Conservation (phyloP, 2,329 filamentous ascomycete genomes). For the Mycosphaerella sp. region DNA sequence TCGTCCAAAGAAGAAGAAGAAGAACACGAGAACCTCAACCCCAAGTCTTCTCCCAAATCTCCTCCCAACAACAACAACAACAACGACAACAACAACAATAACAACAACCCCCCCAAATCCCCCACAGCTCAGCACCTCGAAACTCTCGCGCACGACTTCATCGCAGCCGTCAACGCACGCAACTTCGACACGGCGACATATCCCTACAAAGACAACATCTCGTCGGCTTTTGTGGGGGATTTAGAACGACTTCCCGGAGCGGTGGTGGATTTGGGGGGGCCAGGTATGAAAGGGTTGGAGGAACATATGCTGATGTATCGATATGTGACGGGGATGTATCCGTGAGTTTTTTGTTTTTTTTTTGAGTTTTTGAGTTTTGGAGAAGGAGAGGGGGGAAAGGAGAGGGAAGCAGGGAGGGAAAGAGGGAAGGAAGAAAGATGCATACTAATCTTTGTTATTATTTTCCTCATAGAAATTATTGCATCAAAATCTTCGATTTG, state of each 20-base stretch:
- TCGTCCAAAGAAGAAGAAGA: no score
- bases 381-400: background rate
- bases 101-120: background rate
- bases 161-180: conserved; percentile 10
- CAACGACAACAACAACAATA: no score
- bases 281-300: conserved; percentile 1
- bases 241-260: conserved; percentile 4
- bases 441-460: no score
- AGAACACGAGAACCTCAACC: no score
- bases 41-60: no score
- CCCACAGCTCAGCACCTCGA: background rate
- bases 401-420: no score
- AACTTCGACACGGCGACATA: conserved; percentile 8
- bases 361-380: no score
- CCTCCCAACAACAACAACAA: no score
- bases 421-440: no score
- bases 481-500: conserved; percentile 6
- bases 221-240: conserved; percentile 1
- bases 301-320: conserved; percentile 10
- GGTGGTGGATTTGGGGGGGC: background rate
- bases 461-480: background rate
- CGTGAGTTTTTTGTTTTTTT: conserved; percentile 1
- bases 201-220: conserved; percentile 5
- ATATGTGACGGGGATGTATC: conserved; percentile 3
- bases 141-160: conserved; percentile 1